Evolutionary conservation across 139 green algal species (phyloP).

Genomic region (Spirogloea muscicola): DNA sequence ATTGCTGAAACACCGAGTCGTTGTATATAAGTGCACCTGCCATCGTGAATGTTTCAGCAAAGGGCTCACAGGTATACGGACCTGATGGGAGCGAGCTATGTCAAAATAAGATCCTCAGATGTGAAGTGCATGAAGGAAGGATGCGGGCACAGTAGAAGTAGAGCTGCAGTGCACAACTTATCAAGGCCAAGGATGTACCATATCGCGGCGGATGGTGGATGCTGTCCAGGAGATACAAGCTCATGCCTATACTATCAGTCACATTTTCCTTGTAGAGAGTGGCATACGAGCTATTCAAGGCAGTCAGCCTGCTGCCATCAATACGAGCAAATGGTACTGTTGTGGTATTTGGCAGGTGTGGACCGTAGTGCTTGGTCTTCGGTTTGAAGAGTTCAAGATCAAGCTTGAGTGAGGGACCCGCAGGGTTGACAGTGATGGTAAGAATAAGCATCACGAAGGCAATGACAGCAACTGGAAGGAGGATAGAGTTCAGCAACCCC

Average conservation of each 20-base stretch:
- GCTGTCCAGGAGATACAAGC: background rate
- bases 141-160: background rate
- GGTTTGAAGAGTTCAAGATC: background rate
- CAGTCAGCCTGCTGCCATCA: background rate
- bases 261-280: background rate
- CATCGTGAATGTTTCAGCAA: background rate
- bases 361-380: background rate
- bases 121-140: background rate
- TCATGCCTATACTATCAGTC: conserved; percentile 6
- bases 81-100: background rate
- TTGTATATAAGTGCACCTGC: conserved; percentile 36
- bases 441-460: conserved; percentile 41
- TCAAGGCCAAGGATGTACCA: background rate
- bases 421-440: conserved; percentile 24
- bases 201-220: background rate
- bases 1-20: conserved; percentile 25
- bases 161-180: background rate
- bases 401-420: background rate
- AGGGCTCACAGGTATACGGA: background rate
- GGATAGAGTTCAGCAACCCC: conserved; percentile 13
- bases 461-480: conserved; percentile 28
- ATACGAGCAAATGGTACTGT: background rate
- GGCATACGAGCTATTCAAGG: background rate
- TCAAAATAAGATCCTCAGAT: background rate
- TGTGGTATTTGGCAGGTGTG: background rate